Evolutionary conservation across 2,329 filamentous ascomycete genomes (phyloP).

Genomic region (Trichoderma atroviride): DNA sequence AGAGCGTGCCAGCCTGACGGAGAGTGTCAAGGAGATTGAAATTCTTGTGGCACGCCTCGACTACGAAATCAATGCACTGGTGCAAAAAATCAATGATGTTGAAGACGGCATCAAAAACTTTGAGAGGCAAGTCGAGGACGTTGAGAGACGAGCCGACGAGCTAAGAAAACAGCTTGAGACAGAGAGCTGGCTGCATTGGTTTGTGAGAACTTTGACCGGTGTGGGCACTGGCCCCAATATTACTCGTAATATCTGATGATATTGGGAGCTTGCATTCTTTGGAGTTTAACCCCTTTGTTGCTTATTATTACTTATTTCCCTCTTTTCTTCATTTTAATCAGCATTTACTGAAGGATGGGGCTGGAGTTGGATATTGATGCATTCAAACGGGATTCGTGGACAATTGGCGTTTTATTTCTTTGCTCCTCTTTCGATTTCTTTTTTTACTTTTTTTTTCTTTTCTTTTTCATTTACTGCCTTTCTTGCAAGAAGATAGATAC

Average conservation of each 20-base stretch:
- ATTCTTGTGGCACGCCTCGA: conserved; percentile 82
- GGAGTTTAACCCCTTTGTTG: conserved; percentile 24
- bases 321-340: neutral
- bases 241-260: conserved; percentile 36
- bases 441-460: neutral
- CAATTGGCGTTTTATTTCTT: conserved; percentile 29
- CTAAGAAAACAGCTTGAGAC: conserved; percentile 65
- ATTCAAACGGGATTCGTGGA: conserved; percentile 21
- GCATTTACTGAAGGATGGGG: neutral
- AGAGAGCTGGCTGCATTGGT: conserved; percentile 67
- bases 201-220: conserved; percentile 62
- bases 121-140: conserved; percentile 73
- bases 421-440: conserved; percentile 22
- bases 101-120: conserved; percentile 81
- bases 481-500: conserved; percentile 25
- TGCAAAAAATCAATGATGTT: conserved; percentile 80
- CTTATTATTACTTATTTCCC: neutral
- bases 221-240: conserved; percentile 64
- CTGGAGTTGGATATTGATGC: conserved; percentile 17
- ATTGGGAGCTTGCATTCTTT: conserved; percentile 16
- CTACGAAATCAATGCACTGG: conserved; percentile 84
- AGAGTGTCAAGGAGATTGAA: conserved; percentile 77
- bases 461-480: conserved; percentile 3
- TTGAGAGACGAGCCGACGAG: conserved; percentile 66
- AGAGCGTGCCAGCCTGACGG: conserved; percentile 69